Evolutionary conservation across 2,329 filamentous ascomycete genomes (phyloP), one percentile per base, ranked within the genome.

Genomic region (Alternaria consortialis): DNA sequence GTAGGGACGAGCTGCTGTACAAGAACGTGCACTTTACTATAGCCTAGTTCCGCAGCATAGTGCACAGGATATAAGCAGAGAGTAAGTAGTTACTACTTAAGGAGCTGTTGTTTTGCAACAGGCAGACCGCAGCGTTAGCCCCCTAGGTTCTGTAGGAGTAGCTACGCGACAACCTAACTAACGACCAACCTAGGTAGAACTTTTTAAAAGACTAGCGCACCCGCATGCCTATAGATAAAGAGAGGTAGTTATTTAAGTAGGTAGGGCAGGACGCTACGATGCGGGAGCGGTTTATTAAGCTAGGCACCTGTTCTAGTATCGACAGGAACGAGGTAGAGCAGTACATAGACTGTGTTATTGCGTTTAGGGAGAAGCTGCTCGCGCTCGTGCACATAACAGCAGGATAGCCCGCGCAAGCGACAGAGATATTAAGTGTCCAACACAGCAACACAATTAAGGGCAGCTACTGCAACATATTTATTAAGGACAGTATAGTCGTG

Each of bases 401-500:
- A 7, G 31, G 31, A 32, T 7, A 32, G 53, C 71, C 53, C 17
- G 46, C 20, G 32, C 32, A 56, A 25, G 58, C 50, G 8, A 55
- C 61, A 4, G 66, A 72, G 58, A 36, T 72, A 5, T 39, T 69
- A 6, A 72, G 61, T 43, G 52, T 72, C 15, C 56, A 48, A 39
- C 58, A 72, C 39, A 62, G 54, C 5, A 73, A 72, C 50, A 67
- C 56, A 7, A 54, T 39, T 9, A 47, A 62, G 43, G 58, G 50
- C 3, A 39, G 36, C 12, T 40, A 53, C 27, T 51, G 58, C 15
- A 58, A 65, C 32, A 40, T 72, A 42, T 72, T 74, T 50, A 58
- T 72, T 37, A 57, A 73, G 56, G 57, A 74, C 39, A 50, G 65
- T 7, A 62, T 64, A 51, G 65, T 73, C 13, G 64, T 59, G 27